Evolutionary conservation across 75 land plant species (phyloP), one percentile per base, ranked within the genome.

Genomic region (Cunninghamia lanceolata): DNA sequence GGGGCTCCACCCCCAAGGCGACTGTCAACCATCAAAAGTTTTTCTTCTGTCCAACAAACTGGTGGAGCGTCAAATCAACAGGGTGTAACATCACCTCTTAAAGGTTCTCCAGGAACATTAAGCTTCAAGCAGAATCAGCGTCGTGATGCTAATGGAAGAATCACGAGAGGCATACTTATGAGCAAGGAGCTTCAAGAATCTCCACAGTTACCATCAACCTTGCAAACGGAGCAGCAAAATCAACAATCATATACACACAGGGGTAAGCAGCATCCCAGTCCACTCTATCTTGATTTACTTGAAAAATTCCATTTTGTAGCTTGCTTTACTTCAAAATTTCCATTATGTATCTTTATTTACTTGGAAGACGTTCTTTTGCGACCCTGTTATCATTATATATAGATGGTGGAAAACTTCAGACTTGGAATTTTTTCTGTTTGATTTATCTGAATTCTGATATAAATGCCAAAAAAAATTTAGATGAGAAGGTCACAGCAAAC

Each of bases 81-180:
- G n/a, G 45, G 15, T 56, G 21, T 38, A 42, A 56, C 43, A 8
- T 84, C 87, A 76, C 66, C 90, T 36, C 73, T 70, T 4, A 84
- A 77, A 73, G 89, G 86, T n/a, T 84, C 70, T 25, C 66, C 88
- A n/a, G 66, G 34, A 42, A 74, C 85, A 54, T 34, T 25, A 34
- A 74, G 52, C 10, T 63, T 63, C 68, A 88, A 82, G 39, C 88
- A 87, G 82, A 85, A 80, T 52, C 89, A 87, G 39, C 84, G 85
- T 1, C 85, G 53, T 53, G 90, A 91, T 59, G 50, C 66, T 75
- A 85, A 84, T 87, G 92, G 90, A 82, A 89, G 92, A 84, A 39
- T 87, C 11, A 84, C 86, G 40, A 91, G 86, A 89, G 89, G 86
- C 80, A 87, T 89, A 45, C 86, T 89, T 32, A 59, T 78, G 50